Base-by-base conservation (phyloP, 1,284 basidiomycete species). In the Puccinia novopanici region DNA sequence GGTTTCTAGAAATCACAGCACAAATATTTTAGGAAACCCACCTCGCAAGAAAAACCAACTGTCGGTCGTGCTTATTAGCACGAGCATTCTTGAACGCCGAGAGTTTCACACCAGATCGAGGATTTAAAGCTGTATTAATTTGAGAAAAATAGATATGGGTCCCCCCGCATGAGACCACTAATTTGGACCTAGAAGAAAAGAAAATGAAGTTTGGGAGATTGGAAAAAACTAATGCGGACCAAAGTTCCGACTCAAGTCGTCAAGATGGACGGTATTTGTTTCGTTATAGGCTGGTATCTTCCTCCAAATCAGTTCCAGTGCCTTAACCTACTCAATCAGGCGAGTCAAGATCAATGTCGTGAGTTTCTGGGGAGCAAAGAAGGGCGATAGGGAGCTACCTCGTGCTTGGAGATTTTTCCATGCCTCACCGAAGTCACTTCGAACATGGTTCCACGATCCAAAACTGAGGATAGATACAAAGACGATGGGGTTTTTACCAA, bases 391-490 rank as follows among this genome's bases (percentile, higher is more conserved):
- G 40, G 42, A 57, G 24, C 9, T 81, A 86, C 86, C 75, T 88
- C 91, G 84, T 95, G 93, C 80, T 89, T 90, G 88, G 91, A 91
- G 27, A 90, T 88, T 84, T 93, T 91, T 17, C 90, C 91, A 79
- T 92, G 89, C 68, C 90, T 88, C 82, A 89, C 88, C 0, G 90
- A 90, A 84, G 94, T 94, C 3, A 95, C 92, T 4, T 90, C 92
- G 85, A 95, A 95, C 94, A 96, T 96, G 75, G 89, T 90, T 0
- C 90, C 92, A 83, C 93, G 91, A 87, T 95, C 93, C 19, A 94
- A 88, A 34, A 85, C 84, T 67, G 84, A 83, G 17, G 40, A 40
- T 40, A 40, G 34, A 22, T 34, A 63, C 19, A 82, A 81, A 70
- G 30, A 77, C n/a, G 34, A 24, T 61, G 52, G 19, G 54, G 34